phyloP scores from a whole-genome alignment of 176 grass and related monocot species.

The Poa annua region DNA sequence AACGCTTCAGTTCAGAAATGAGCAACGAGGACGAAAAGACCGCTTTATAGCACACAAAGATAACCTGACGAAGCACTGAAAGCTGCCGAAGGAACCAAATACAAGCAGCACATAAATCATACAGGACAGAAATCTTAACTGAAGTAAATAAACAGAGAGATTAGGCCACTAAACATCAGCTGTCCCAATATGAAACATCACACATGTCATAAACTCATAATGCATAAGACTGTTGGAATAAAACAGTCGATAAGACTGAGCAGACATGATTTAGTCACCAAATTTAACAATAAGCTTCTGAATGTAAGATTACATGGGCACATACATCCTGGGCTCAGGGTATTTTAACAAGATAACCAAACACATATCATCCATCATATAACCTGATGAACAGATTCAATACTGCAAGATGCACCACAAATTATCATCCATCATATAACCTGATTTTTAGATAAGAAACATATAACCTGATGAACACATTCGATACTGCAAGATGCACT shows the following conservation, averaged over 20 bases:
- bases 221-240: not conserved
- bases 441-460: too few relatives aligned
- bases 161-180: not conserved
- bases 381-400: not conserved
- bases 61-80: not conserved
- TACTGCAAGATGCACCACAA: not conserved
- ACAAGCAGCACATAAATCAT: not conserved
- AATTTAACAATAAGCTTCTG: not conserved
- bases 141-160: not conserved
- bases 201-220: not conserved
- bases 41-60: not conserved
- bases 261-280: not conserved
- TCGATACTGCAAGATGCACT: not conserved
- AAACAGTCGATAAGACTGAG: not conserved
- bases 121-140: not conserved
- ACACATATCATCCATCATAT: not conserved
- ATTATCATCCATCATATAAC: not conserved
- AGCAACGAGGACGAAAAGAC: too few relatives aligned
- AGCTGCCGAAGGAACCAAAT: not conserved
- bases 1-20: too few relatives aligned
- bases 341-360: constrained; percentile 1
- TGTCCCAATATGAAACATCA: not conserved
- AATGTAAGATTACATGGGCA: not conserved
- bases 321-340: not conserved
- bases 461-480: too few relatives aligned